Conservation (phyloP, 176 grass and related monocot genomes). For the Cenchrus purpureus region DNA sequence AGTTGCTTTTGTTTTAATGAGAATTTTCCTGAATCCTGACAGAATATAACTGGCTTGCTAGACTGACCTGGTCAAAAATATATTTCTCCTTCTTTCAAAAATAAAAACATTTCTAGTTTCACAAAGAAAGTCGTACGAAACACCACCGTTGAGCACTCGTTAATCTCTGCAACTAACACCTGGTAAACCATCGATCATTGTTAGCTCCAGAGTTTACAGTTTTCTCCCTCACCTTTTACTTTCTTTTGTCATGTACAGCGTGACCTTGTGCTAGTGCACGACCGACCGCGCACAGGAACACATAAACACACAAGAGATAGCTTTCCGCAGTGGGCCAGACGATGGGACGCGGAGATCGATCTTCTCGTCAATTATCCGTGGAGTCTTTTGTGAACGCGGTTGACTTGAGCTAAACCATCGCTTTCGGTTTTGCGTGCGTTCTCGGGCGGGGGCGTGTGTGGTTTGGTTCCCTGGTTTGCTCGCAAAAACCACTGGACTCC, state of each 20-base stretch:
- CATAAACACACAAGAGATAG: neutral
- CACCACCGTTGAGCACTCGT: neutral
- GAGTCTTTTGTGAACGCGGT: constrained; percentile 24
- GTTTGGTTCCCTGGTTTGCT: neutral
- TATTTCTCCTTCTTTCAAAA: no score
- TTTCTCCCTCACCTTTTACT: neutral
- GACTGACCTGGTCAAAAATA: neutral
- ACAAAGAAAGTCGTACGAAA: neutral
- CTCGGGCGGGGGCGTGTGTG: neutral
- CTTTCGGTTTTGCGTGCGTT: neutral
- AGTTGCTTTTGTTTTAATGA: neutral
- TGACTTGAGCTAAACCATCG: constrained; percentile 5
- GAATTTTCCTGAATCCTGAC: neutral
- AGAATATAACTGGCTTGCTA: neutral
- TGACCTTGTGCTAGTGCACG: neutral
- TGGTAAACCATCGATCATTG: neutral
- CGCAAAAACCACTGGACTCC: neutral
- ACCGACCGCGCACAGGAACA: neutral
- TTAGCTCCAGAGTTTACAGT: no score
- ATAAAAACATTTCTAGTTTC: neutral
- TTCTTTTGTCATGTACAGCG: neutral
- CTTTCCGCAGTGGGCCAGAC: neutral
- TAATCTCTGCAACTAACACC: neutral
- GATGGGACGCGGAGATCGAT: neutral
- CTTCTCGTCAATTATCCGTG: neutral